Base-by-base conservation (phyloP, 2,329 filamentous ascomycete genomes). In the Penicillium sp. region DNA sequence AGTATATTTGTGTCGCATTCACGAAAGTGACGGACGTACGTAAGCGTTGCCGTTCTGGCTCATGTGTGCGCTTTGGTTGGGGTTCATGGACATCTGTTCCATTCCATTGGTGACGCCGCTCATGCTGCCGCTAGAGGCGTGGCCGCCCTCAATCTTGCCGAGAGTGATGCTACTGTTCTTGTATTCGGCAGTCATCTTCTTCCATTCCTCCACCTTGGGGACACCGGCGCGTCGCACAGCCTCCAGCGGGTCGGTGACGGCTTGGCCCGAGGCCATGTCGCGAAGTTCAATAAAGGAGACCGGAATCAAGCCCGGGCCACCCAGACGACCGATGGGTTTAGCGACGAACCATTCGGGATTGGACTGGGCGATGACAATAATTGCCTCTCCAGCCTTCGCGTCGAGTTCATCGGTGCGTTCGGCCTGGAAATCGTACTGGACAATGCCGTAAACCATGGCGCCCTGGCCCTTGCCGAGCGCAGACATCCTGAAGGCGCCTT, bases 261-360 rank as follows among this genome's bases (percentile, higher is more conserved):
- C 82, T 61, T 89, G 84, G 46, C 93, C 91, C 0, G 89, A 91
- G 5, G 85, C 84, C 88, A 96, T 96, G 71, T 97, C 94, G 70
- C 90, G 83, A 63, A 99, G 93, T 74, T 99, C 91, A 62, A 99
- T 90, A 70, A 96, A 97, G 0, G 92, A 95, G 29, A 97, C 93
- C 2, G 94, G 94, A 60, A 99, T 97, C 64, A 99, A 76, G 38
- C 94, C 94, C 0, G 94, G 94, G 1, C 94, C 94, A 41, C 94
- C 94, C n/a, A 99, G 80, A 60, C 94, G 83, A 57, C 92, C 93
- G 70, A 99, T 99, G n/a, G 94, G 94, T 75, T 99, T 99, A 46
- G 94, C 94, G 56, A 99, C 93, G 68, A 97, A 97, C 94, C 94
- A 99, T 74, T 99, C 94, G 5, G 93, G 90, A 67, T 97, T 97